Conservation (phyloP, 2,329 filamentous ascomycete species). For the Amphichorda felina region DNA sequence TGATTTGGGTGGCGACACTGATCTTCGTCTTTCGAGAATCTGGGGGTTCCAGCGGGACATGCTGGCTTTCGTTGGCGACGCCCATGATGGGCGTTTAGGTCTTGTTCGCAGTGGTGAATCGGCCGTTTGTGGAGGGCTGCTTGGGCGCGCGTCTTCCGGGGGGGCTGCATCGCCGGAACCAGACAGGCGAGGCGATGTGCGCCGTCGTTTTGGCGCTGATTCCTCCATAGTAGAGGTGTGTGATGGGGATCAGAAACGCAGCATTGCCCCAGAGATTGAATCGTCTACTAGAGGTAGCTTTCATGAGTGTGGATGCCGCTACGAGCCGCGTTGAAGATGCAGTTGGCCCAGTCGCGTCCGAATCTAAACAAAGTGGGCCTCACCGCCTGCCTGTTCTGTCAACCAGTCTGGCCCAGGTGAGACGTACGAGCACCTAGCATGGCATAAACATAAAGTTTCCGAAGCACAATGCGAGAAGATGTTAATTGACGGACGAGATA, state of each 20-base stretch:
- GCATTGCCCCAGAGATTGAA: neutral
- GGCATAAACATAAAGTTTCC: too few species aligned
- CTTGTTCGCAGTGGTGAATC: constrained; percentile 9
- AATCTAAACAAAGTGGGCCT: constrained; percentile 8
- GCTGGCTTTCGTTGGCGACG: constrained; percentile 56
- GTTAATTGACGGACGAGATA: too few species aligned
- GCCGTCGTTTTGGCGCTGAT: constrained; percentile 52
- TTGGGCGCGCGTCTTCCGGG: constrained; percentile 4
- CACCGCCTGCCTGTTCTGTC: constrained; percentile 9
- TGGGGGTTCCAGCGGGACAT: constrained; percentile 49
- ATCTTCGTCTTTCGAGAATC: constrained; percentile 34
- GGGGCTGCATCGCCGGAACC: constrained; percentile 2
- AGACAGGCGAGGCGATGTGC: constrained; percentile 39
- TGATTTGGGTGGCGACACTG: constrained; percentile 20
- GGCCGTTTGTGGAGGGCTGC: neutral
- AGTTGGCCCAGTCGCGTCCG: too few species aligned
- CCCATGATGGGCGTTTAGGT: constrained; percentile 40
- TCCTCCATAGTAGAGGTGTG: constrained; percentile 26
- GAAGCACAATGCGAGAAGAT: too few species aligned
- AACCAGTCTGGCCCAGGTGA: neutral
- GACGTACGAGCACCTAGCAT: too few species aligned
- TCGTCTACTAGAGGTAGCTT: neutral
- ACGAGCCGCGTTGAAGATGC: neutral
- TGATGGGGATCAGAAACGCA: neutral
- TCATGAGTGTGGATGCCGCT: neutral